phyloP scores from a whole-genome alignment of 23 red algal genomes.

The Gracilaria caudata region DNA sequence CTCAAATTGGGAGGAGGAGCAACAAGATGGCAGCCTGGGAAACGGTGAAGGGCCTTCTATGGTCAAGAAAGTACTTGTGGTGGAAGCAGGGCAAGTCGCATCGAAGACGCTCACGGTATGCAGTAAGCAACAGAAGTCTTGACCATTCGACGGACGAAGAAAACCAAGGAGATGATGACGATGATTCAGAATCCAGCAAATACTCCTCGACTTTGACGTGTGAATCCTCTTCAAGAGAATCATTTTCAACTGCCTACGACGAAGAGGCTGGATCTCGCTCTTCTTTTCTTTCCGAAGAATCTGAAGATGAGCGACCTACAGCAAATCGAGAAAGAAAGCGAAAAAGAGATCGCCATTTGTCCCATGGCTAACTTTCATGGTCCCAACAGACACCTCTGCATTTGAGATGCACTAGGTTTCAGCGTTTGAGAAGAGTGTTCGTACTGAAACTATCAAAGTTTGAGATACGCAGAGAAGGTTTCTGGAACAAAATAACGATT shows the following conservation, averaged over 20 bases:
- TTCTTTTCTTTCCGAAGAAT: slow-evolving; percentile 2
- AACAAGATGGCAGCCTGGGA: slow-evolving; percentile 3
- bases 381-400: no score
- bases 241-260: slow-evolving; percentile 1
- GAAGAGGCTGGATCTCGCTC: slow-evolving; percentile 10
- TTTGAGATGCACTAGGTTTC: no score
- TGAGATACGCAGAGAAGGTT: no score
- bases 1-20: neutral
- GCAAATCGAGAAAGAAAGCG: neutral
- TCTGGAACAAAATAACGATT: no score
- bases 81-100: neutral
- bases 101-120: neutral
- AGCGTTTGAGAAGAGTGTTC: no score
- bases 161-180: neutral
- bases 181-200: neutral
- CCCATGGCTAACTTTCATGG: neutral
- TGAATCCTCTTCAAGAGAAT: neutral
- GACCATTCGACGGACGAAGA: neutral
- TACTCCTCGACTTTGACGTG: neutral
- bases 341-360: neutral
- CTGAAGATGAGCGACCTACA: neutral
- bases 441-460: no score
- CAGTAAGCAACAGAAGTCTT: neutral
- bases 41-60: slow-evolving; percentile 6
- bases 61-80: slow-evolving; percentile 11